A percentile compares a stretch with the other conserved stretches of the same genome.
Conservation (phyloP, 768 basidiomycete genomes). For the Pleurotus salmoneostramineus region DNA sequence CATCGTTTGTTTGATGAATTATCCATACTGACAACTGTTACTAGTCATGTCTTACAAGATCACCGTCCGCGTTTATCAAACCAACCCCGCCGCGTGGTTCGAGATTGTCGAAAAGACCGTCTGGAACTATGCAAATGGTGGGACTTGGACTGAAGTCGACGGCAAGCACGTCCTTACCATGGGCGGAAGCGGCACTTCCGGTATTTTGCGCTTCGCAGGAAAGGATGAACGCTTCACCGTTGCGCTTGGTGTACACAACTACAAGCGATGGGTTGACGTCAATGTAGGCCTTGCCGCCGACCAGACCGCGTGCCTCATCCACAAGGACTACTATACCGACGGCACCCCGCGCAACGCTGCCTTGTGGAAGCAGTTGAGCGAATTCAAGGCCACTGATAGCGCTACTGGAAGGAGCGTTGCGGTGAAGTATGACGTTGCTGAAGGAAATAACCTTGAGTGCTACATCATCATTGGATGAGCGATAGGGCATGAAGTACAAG, state of each 20-base stretch:
- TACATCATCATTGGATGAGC: background rate
- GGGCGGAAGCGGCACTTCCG: conserved; percentile 35
- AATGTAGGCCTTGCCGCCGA: conserved; percentile 22
- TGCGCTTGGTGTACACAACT: conserved; percentile 34
- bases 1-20: too few relatives aligned
- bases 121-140: conserved; percentile 29
- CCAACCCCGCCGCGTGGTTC: conserved; percentile 17
- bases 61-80: background rate
- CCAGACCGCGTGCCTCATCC: conserved; percentile 14
- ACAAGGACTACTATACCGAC: background rate
- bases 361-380: background rate
- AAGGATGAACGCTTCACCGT: conserved; percentile 24
- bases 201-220: conserved; percentile 28
- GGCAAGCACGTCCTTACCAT: conserved; percentile 24
- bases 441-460: background rate
- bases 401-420: background rate
- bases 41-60: background rate
- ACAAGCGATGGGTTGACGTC: conserved; percentile 34
- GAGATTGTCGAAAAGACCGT: conserved; percentile 26
- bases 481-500: too few relatives aligned
- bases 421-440: background rate
- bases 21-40: too few relatives aligned
- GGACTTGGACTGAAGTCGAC: conserved; percentile 23
- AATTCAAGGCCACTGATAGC: background rate
- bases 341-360: background rate